These are phyloP conservation scores for Trametes maxima DNA, from an alignment of 768 basidiomycete genomes.

Conservation along the genomic window DNA sequence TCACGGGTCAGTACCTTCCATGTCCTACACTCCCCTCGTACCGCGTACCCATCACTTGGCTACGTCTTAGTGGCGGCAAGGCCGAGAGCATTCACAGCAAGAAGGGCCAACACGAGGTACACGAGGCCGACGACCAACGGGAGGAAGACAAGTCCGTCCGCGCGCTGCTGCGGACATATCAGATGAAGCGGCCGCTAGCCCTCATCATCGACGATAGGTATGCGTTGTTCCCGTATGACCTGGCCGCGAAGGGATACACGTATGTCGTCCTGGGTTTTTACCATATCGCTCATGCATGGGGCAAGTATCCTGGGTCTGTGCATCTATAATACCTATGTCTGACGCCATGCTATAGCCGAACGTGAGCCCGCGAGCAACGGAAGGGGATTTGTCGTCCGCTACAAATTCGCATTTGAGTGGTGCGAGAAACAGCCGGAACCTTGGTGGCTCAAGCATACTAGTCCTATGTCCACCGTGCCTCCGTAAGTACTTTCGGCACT, in stretches of 20 bases:
- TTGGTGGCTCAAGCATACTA: slow-evolving; percentile 44
- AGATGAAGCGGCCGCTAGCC: slow-evolving; percentile 58
- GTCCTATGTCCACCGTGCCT: background rate
- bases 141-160: slow-evolving; percentile 71
- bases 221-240: slow-evolving; percentile 69
- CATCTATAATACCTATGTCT: slow-evolving; percentile 14
- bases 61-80: slow-evolving; percentile 61
- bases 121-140: slow-evolving; percentile 63
- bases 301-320: slow-evolving; percentile 40
- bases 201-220: slow-evolving; percentile 79
- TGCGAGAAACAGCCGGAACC: slow-evolving; percentile 67
- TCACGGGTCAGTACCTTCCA: slow-evolving; percentile 61
- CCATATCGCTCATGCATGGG: slow-evolving; percentile 70
- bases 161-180: slow-evolving; percentile 62
- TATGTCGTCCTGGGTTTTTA: slow-evolving; percentile 72
- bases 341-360: slow-evolving; percentile 52
- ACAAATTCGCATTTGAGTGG: slow-evolving; percentile 87
- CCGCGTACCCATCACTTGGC: background rate
- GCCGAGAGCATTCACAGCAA: slow-evolving; percentile 55
- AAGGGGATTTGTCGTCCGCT: slow-evolving; percentile 62
- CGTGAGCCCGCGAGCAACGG: slow-evolving; percentile 52
- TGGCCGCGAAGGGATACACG: slow-evolving; percentile 48
- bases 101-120: slow-evolving; percentile 42
- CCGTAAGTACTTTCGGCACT: background rate
- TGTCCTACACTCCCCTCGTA: background rate